phyloP scores from a whole-genome alignment of 2,329 filamentous ascomycete genomes.

The Stenocarpella maydis region DNA sequence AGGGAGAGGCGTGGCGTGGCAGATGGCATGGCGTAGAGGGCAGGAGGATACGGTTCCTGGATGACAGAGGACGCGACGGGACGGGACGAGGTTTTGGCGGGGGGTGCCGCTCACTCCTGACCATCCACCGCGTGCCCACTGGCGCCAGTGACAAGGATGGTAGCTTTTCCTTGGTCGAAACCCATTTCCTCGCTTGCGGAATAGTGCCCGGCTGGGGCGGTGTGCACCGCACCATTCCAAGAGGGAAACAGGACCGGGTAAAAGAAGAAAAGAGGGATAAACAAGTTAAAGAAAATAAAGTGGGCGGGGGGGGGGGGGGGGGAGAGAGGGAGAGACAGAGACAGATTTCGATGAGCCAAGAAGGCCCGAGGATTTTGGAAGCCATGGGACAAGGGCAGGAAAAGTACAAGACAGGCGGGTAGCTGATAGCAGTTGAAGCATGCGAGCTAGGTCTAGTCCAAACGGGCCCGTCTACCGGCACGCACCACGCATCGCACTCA shows the following conservation, averaged over 20 bases:
- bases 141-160: conserved; percentile 8
- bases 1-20: not conserved
- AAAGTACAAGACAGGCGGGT: not conserved
- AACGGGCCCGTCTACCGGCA: not conserved
- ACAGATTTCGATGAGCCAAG: not conserved
- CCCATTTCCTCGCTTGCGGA: conserved; percentile 8
- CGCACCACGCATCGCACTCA: not conserved
- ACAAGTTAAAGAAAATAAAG: not conserved
- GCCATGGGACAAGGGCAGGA: not conserved
- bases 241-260: not conserved
- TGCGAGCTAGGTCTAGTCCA: not conserved
- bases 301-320: not conserved
- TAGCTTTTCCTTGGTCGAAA: not conserved
- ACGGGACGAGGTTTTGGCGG: conserved; percentile 29
- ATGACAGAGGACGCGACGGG: conserved; percentile 27
- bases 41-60: conserved; percentile 6
- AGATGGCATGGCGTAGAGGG: not conserved
- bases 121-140: conserved; percentile 5
- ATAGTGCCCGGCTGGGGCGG: no score
- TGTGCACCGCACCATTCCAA: not conserved
- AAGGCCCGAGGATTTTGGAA: not conserved
- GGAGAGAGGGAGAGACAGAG: not conserved
- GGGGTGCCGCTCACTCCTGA: not conserved
- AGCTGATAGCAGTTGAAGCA: not conserved
- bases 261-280: no score